These are phyloP conservation scores for Apiotrichum brassicae DNA, from an alignment of 1,284 basidiomycete genomes.

Conservation along the genomic window DNA sequence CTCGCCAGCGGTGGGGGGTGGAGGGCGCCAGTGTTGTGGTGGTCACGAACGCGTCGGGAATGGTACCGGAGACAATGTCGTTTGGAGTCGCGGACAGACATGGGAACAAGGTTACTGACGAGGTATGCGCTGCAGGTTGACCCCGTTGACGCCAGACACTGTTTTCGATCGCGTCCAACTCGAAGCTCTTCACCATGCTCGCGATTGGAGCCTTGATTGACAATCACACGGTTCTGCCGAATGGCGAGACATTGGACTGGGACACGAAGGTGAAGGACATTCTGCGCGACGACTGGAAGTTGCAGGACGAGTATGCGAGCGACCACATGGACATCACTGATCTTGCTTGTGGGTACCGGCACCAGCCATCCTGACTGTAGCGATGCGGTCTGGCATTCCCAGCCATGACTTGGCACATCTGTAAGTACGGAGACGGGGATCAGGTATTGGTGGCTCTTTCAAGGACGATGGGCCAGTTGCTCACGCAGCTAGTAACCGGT, in stretches of 20 bases:
- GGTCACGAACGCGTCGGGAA: neutral
- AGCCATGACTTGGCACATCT: constrained; percentile 22
- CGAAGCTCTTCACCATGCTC: constrained; percentile 49
- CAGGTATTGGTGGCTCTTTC: neutral
- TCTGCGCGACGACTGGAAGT: constrained; percentile 46
- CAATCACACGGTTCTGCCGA: constrained; percentile 45
- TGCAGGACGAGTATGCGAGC: constrained; percentile 44
- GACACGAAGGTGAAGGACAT: constrained; percentile 48
- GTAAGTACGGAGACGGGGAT: neutral
- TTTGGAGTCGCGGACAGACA: neutral
- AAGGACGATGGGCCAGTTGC: too few species aligned
- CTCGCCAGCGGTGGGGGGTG: constrained; percentile 5
- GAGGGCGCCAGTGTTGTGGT: constrained; percentile 2
- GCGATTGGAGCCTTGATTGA: constrained; percentile 48
- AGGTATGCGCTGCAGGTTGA: neutral
- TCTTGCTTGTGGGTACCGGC: constrained; percentile 31
- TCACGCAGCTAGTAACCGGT: neutral
- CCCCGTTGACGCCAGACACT: constrained; percentile 40
- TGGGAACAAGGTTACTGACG: neutral
- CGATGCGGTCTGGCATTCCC: constrained; percentile 32
- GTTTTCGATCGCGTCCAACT: constrained; percentile 50
- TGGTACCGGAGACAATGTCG: neutral
- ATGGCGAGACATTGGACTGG: constrained; percentile 36
- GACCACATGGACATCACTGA: constrained; percentile 47
- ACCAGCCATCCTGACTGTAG: constrained; percentile 3